These are phyloP conservation scores for Pythium aquatile DNA, from an alignment of 352 stramenopile genomes.

Conservation along the genomic window DNA sequence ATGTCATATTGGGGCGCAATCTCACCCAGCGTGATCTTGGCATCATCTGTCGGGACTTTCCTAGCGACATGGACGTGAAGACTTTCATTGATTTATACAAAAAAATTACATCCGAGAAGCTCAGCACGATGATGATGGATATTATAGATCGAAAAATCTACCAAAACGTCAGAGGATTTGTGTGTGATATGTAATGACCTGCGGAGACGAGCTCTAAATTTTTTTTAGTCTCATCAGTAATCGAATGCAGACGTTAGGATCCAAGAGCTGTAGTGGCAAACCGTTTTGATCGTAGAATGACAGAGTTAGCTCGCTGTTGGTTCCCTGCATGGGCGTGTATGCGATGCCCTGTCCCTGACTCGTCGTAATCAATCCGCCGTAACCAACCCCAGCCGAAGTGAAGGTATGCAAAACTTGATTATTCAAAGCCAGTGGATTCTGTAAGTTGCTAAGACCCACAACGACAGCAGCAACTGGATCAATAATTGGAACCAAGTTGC, in stretches of 20 bases:
- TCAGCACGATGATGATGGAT: conserved; percentile 16
- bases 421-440: conserved; percentile 13
- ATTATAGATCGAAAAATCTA: conserved; percentile 19
- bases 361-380: conserved; percentile 16
- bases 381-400: conserved; percentile 12
- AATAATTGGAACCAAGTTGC: conserved; percentile 15
- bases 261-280: conserved; percentile 5
- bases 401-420: conserved; percentile 20
- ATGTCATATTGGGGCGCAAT: conserved; percentile 17
- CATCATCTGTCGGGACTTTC: conserved; percentile 18
- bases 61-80: conserved; percentile 9
- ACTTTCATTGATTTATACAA: conserved; percentile 18
- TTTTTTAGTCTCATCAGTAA: conserved; percentile 18
- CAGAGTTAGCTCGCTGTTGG: conserved; percentile 14
- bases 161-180: conserved; percentile 7
- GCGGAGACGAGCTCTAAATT: too few relatives aligned
- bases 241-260: conserved; percentile 17
- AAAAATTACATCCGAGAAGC: conserved; percentile 15
- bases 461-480: conserved; percentile 16
- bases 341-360: conserved; percentile 17
- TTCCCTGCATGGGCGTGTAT: conserved; percentile 20
- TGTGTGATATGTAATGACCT: conserved; percentile 16
- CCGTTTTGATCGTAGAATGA: conserved; percentile 18
- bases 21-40: conserved; percentile 13
- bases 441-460: conserved; percentile 9